Base-by-base conservation (phyloP, 1,284 basidiomycete genomes). In the Malassezia furfur region DNA sequence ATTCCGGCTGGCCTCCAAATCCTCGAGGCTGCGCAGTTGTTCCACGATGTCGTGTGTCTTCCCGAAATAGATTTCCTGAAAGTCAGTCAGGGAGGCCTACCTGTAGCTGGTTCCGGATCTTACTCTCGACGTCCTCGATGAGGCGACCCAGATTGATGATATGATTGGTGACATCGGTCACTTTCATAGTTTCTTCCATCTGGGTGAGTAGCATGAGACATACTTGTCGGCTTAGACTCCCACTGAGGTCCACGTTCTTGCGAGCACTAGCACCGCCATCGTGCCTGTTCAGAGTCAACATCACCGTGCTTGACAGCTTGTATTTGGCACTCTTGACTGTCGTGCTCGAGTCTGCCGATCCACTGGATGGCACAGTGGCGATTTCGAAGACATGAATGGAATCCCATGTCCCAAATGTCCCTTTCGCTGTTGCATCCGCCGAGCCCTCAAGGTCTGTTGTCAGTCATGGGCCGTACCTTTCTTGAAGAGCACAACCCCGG, bases 41-140 rank as follows among this genome's bases (percentile, higher is more conserved):
- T 87, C 87, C 12, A 96, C 85, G 40, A 98, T 85, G 73, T 98
- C 93, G 63, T 87, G 84, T 41, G 91, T 96, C 79, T 99, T 98
- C 54, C 89, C 91, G 78, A 96, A 96, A 78, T 96, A 96, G 15
- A 98, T 93, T 78, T 94, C 89, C 72, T 45, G 21, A 22, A 31
- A 10, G 15, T 45, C 25, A 45, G 43, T 17, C 15, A 17, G 6
- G 14, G 2, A 6, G 14, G 28, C 43, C 14, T 15, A 45, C 43
- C 43, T 93, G 88, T 44, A 99, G 80, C 57, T 91, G 80, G 76
- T 94, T 96, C 45, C 94, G 84, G 86, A 96, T 91, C 79, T 96
- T 96, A 74, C 90, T 88, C 78, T 99, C 94, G 86, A 93, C 91
- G 64, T 96, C 93, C 77, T 99, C 94, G 64, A 99, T 85, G 83